These are phyloP conservation scores for Cyclotella sp. DNA, from an alignment of 108 stramenopile genomes.

Conservation along the genomic window DNA sequence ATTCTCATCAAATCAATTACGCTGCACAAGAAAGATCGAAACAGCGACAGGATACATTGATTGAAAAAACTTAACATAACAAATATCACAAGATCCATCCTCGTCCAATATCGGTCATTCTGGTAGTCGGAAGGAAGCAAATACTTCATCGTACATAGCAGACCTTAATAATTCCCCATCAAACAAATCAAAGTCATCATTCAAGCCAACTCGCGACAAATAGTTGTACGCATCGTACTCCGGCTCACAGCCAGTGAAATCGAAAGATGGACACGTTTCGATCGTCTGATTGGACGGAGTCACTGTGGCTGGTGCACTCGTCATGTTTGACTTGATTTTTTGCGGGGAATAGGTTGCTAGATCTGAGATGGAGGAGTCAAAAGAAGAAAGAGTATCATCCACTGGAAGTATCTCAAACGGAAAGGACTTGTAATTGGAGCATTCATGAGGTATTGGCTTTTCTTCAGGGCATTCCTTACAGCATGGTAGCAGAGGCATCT, in stretches of 20 bases:
- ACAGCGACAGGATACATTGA: too few relatives aligned
- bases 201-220: slow-evolving; percentile 7
- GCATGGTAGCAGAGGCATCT: not conserved
- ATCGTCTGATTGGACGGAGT: slow-evolving; percentile 9
- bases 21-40: too few relatives aligned
- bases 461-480: not conserved
- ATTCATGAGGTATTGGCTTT: not conserved
- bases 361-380: not conserved
- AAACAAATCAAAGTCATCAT: slow-evolving; percentile 47
- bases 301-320: slow-evolving; percentile 5
- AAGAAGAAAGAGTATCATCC: not conserved
- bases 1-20: too few relatives aligned
- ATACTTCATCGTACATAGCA: slow-evolving; percentile 22
- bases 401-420: not conserved
- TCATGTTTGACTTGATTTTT: not conserved
- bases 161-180: slow-evolving; percentile 31
- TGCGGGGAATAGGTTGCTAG: not conserved
- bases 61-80: too few relatives aligned
- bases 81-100: too few relatives aligned
- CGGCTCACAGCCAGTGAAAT: not conserved
- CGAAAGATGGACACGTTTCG: slow-evolving; percentile 1
- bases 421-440: not conserved
- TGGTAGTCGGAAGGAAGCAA: slow-evolving; percentile 15
- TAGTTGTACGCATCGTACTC: slow-evolving; percentile 19
- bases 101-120: not conserved